A percentile compares a stretch with the other conserved stretches of the same genome.
phyloP scores from a whole-genome alignment of 2,329 filamentous ascomycete species.

The Herpotrichia juniperi region DNA sequence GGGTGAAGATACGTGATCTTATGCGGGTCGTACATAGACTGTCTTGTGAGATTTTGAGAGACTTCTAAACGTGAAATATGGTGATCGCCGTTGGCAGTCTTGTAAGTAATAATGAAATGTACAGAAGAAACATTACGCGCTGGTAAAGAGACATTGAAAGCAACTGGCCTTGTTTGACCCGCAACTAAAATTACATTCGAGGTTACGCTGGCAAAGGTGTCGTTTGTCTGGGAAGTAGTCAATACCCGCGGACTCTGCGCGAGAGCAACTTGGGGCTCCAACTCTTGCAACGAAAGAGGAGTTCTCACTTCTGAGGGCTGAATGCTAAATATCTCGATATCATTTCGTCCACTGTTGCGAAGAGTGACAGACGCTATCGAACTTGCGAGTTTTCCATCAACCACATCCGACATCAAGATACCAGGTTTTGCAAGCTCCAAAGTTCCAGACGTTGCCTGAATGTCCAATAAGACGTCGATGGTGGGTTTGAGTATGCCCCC shows the following conservation, averaged over 20 bases:
- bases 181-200: conserved; percentile 29
- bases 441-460: conserved; percentile 25
- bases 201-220: conserved; percentile 1
- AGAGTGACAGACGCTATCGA: conserved; percentile 56
- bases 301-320: conserved; percentile 35
- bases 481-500: conserved; percentile 57
- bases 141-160: conserved; percentile 41
- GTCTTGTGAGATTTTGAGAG: conserved; percentile 30
- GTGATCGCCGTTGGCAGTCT: conserved; percentile 10
- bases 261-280: conserved; percentile 19
- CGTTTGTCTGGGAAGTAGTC: conserved; percentile 17
- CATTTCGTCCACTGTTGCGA: conserved; percentile 51
- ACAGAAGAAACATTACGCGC: conserved; percentile 29
- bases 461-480: conserved; percentile 47
- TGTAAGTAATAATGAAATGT: conserved; percentile 34
- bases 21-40: conserved; percentile 51
- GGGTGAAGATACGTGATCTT: conserved; percentile 63
- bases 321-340: conserved; percentile 44
- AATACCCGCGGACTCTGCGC: conserved; percentile 13
- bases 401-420: conserved; percentile 59
- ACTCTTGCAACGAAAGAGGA: conserved; percentile 9
- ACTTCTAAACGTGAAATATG: conserved; percentile 24
- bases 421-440: conserved; percentile 41
- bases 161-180: conserved; percentile 51
- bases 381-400: conserved; percentile 55